Conservation (phyloP, 805 yeast genomes). For the Metschnikowia lunata region DNA sequence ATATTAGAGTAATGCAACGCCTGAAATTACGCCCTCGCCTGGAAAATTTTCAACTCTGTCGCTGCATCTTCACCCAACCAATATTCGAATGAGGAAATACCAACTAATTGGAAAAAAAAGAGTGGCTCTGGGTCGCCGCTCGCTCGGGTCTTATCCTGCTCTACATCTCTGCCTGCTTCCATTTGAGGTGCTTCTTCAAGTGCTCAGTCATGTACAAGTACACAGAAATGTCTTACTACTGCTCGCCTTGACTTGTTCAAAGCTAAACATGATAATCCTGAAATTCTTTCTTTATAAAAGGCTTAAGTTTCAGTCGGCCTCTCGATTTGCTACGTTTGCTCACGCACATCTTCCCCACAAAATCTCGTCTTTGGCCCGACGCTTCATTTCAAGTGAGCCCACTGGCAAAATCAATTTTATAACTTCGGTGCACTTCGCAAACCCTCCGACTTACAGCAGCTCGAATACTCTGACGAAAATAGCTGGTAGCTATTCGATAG, state of each 20-base stretch:
- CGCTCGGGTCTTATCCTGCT: constrained; percentile 20
- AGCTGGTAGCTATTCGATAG: constrained; percentile 36
- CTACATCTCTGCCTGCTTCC: constrained; percentile 40
- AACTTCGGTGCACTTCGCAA: constrained; percentile 23
- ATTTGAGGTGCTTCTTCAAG: constrained; percentile 36
- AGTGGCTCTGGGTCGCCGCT: constrained; percentile 13
- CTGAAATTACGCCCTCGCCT: too few relatives aligned
- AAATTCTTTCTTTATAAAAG: constrained; percentile 34
- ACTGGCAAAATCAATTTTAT: constrained; percentile 31
- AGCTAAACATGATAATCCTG: constrained; percentile 32
- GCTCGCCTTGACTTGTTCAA: constrained; percentile 32
- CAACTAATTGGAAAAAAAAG: constrained; percentile 40
- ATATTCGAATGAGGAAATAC: constrained; percentile 30
- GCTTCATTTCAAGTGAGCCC: constrained; percentile 22
- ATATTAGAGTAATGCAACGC: too few relatives aligned
- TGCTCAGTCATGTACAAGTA: constrained; percentile 25
- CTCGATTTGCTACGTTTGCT: constrained; percentile 33
- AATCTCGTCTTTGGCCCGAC: constrained; percentile 18
- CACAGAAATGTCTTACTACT: constrained; percentile 14
- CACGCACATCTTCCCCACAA: constrained; percentile 28
- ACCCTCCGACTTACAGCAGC: constrained; percentile 30
- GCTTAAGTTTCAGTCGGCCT: constrained; percentile 23
- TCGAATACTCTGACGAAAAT: constrained; percentile 23
- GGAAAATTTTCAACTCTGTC: too few relatives aligned
- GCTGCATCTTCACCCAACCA: too few relatives aligned